Evolutionary conservation across 129 eudicot genomes (phyloP).

Genomic region (Escallonia rubra): DNA sequence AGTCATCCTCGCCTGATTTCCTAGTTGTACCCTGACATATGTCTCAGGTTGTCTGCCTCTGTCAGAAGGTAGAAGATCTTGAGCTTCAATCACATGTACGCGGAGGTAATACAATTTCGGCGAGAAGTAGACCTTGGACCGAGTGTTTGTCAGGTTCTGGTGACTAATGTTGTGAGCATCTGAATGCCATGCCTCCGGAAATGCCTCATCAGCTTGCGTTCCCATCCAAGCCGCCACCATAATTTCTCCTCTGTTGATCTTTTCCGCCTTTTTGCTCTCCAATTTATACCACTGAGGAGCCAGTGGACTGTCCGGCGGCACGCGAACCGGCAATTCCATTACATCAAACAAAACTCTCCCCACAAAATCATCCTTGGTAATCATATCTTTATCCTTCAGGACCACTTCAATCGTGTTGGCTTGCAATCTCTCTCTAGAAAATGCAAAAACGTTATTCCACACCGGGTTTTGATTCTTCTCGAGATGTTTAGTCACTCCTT

Average conservation of each 20-base stretch:
- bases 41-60: slow-evolving; percentile 40
- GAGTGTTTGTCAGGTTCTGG: slow-evolving; percentile 48
- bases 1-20: slow-evolving; percentile 54
- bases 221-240: slow-evolving; percentile 98
- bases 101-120: slow-evolving; percentile 76
- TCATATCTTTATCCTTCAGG: slow-evolving; percentile 72
- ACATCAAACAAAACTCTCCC: slow-evolving; percentile 65
- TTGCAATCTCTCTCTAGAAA: slow-evolving; percentile 80
- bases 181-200: slow-evolving; percentile 92
- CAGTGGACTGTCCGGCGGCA: slow-evolving; percentile 89
- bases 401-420: slow-evolving; percentile 52
- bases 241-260: slow-evolving; percentile 51
- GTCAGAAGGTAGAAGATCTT: slow-evolving; percentile 76
- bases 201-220: slow-evolving; percentile 95
- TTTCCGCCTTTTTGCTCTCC: slow-evolving; percentile 55
- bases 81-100: slow-evolving; percentile 75
- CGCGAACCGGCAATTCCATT: slow-evolving; percentile 60
- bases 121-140: slow-evolving; percentile 83
- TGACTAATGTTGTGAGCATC: slow-evolving; percentile 77
- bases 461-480: slow-evolving; percentile 75
- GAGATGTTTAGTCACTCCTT: slow-evolving; percentile 66
- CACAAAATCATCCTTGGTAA: slow-evolving; percentile 73
- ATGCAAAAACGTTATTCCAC: slow-evolving; percentile 81
- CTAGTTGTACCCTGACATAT: slow-evolving; percentile 47
- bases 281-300: slow-evolving; percentile 93